Base-by-base conservation (phyloP, 345 rosid species). In the Erodium maritimum region DNA sequence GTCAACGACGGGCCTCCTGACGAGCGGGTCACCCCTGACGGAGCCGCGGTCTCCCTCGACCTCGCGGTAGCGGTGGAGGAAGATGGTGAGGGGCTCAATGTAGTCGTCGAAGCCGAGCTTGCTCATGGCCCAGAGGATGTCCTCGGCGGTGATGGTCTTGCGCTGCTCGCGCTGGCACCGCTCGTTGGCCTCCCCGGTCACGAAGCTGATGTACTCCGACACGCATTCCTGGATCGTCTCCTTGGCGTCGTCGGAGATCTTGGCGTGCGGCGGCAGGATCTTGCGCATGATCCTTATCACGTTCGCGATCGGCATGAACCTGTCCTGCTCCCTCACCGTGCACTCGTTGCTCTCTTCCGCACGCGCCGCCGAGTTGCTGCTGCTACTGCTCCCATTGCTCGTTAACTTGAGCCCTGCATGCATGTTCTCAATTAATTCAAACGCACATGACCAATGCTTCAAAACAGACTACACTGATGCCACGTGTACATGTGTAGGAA, bases 131-230 rank as follows among this genome's bases (percentile, higher is more conserved):
- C 71, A 71, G 4, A 71, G 45, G 1, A 67, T 65, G 53, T 71
- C 75, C 56, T 71, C 75, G 5, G 75, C 75, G 14, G 68, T 71
- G 50, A 71, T 63, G 5, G 75, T 71, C 65, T 62, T 71, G 56
- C 75, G 60, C 62, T 71, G 71, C 71, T 71, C 75, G 6, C 67
- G 61, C 68, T 66, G 75, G 68, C 75, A 71, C 0, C 75, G 71
- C 29, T 71, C 75, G 19, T 71, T 71, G 25, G 75, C 75, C 68
- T 71, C 75, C 0, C 75, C 75, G 1, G 75, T 71, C 34, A 71
- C 50, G 75, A 71, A 71, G 68, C 75, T 66, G 54, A 71, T 71
- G 65, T 66, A 71, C 59, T 71, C 75, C 2, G 75, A 71, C 11
- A 67, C 71, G 55, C 75, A 71, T 56, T 71, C 75, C 57, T 71